Percentiles rank a stretch among this genome's conserved stretches.
Evolutionary conservation across 2,329 filamentous ascomycete species (phyloP).

Genomic region (Biscogniauxia marginata): DNA sequence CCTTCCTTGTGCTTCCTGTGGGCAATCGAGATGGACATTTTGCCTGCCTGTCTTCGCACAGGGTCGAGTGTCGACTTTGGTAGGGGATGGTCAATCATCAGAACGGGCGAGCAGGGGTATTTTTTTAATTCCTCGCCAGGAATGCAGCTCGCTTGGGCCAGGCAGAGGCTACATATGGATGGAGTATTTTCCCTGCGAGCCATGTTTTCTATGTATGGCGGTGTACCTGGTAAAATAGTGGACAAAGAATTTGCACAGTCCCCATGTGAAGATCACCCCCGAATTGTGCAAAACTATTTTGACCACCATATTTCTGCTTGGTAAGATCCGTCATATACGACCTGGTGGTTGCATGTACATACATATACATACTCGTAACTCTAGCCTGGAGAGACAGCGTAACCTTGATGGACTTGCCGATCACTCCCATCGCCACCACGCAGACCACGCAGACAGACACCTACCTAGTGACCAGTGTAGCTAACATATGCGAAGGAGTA

Average conservation of each 20-base stretch:
- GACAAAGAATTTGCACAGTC: not conserved
- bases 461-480: not conserved
- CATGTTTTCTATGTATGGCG: constrained; percentile 15
- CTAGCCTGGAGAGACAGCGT: not conserved
- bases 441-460: not conserved
- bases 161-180: not conserved
- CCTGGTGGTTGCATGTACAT: not conserved
- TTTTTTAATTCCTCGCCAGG: constrained; percentile 9
- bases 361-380: not conserved
- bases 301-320: not conserved
- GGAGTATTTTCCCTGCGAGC: not conserved
- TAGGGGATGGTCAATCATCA: constrained; percentile 14
- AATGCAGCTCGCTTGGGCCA: constrained; percentile 15
- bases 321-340: not conserved
- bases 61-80: constrained; percentile 1
- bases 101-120: constrained; percentile 13
- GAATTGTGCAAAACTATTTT: not conserved
- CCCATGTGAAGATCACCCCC: not conserved
- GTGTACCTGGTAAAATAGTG: constrained; percentile 10
- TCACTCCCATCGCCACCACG: not conserved
- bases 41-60: not conserved
- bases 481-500: not conserved
- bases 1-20: constrained; percentile 11
- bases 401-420: not conserved
- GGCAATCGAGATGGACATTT: constrained; percentile 1